These are phyloP conservation scores for Porphyra umbilicalis DNA, from an alignment of 31 red algal genomes.

Conservation along the genomic window DNA sequence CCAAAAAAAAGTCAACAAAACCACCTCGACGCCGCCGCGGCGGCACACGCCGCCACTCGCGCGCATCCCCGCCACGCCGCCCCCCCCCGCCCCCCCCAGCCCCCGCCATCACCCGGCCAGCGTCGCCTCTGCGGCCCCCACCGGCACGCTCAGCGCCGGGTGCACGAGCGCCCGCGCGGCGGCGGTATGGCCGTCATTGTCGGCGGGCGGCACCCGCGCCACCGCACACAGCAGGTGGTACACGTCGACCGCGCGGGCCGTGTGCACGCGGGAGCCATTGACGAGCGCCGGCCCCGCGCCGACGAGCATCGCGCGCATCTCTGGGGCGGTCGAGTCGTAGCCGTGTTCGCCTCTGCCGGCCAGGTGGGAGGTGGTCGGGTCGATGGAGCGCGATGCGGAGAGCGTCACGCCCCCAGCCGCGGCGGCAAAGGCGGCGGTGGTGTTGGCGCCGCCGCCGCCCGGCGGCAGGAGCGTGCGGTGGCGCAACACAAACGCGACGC, in stretches of 20 bases:
- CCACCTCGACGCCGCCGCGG: no score
- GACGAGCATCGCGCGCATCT: conserved; percentile 76
- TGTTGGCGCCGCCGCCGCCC: no score
- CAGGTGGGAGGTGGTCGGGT: no score
- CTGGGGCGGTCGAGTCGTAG: conserved; percentile 47
- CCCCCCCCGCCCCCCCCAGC: no score
- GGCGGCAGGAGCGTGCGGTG: conserved; percentile 48
- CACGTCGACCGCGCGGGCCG: conserved; percentile 37
- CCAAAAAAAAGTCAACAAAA: no score
- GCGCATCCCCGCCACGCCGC: no score
- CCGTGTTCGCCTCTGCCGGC: conserved; percentile 64
- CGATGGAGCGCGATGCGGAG: no score
- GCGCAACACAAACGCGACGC: conserved; percentile 39
- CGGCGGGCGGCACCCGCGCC: conserved; percentile 24
- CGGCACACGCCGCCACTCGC: no score
- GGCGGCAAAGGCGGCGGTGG: not conserved
- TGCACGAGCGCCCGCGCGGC: no score
- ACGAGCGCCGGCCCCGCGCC: conserved; percentile 55
- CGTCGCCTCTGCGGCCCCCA: no score
- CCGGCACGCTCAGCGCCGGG: no score
- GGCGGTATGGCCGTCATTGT: conserved; percentile 68
- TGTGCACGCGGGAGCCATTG: conserved; percentile 18
- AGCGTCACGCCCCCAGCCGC: not conserved
- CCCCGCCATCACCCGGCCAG: no score
- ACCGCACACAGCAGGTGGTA: conserved; percentile 46